phyloP scores from a whole-genome alignment of 2,329 filamentous ascomycete species.

The Pyricularia sp. region DNA sequence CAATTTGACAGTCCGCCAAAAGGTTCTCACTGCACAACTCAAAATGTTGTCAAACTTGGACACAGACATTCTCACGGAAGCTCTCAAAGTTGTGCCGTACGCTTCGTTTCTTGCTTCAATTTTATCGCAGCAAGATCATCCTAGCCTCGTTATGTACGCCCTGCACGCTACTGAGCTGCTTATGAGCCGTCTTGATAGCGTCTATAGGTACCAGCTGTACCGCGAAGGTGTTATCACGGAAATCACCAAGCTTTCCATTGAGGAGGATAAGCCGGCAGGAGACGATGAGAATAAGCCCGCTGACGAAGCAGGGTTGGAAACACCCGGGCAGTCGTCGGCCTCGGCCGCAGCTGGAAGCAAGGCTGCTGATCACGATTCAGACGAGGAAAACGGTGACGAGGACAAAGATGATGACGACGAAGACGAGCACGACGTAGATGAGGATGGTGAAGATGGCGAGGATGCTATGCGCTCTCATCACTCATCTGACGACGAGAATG shows the following conservation, averaged over 20 bases:
- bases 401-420: constrained; percentile 26
- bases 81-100: constrained; percentile 81
- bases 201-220: constrained; percentile 95
- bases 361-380: constrained; percentile 9
- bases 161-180: constrained; percentile 85
- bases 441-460: constrained; percentile 36
- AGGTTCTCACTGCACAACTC: constrained; percentile 88
- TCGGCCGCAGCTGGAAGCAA: constrained; percentile 1
- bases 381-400: constrained; percentile 27
- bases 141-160: constrained; percentile 75
- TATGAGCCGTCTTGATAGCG: constrained; percentile 69
- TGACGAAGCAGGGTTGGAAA: constrained; percentile 4
- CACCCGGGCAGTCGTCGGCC: constrained; percentile 1
- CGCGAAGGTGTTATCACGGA: constrained; percentile 92
- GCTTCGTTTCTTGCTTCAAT: constrained; percentile 94
- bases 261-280: constrained; percentile 23
- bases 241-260: constrained; percentile 66
- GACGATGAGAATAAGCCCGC: constrained; percentile 14
- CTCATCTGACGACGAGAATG: constrained; percentile 33
- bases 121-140: constrained; percentile 88
- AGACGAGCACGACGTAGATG: constrained; percentile 35
- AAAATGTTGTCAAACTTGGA: constrained; percentile 98
- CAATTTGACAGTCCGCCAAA: constrained; percentile 87
- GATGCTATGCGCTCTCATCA: constrained; percentile 15
- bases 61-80: constrained; percentile 71